Evolutionary conservation across 257 asterid species (phyloP), one percentile per base, ranked within the genome.

Genomic region (Voacanga thouarsii): DNA sequence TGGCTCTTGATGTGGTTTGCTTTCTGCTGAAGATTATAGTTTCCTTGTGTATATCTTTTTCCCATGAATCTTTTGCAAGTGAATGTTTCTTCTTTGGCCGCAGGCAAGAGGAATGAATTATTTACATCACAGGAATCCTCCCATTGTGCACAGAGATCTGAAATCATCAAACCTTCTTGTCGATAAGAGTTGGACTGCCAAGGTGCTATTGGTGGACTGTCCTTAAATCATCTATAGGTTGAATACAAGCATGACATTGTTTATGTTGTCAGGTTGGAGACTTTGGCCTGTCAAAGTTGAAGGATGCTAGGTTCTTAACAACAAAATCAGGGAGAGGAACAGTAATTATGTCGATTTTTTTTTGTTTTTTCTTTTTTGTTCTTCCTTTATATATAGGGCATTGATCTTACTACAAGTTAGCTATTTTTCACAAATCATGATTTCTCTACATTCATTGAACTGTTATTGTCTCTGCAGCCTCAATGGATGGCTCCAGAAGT

Each of bases 401-500:
- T 64, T 64, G 69, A 64, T 64, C 71, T 76, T 49, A 49, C 0
- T 23, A 67, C 50, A 28, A 51, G 18, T 30, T 28, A 7, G 21
- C 57, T n/a, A 51, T 18, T 21, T 61, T 10, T 75, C 67, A 37
- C n/a, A 30, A 53, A 6, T 23, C 11, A n/a, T 65, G 43, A 50
- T 49, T 76, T 50, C 41, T 65, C 43, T 51, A 75, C 63, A 61
- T 73, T 76, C 55, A 64, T 59, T 50, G 41, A 49, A 65, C 65
- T 51, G 41, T 82, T 56, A 7, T 26, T 47, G 55, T 64, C 55
- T 24, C 74, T 82, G 85, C 93, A 92, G 97, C 93, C 96, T 44
- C 93, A 89, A 82, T 92, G 96, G 94, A 92, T 92, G 96, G 97
- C 97, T 76, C 97, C 97, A 67, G 97, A 92, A 90, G 92, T 90